Percentiles rank a stretch among this genome's conserved stretches.
Conservation (phyloP, 129 eudicot species). For the Dittrichia graveolens region DNA sequence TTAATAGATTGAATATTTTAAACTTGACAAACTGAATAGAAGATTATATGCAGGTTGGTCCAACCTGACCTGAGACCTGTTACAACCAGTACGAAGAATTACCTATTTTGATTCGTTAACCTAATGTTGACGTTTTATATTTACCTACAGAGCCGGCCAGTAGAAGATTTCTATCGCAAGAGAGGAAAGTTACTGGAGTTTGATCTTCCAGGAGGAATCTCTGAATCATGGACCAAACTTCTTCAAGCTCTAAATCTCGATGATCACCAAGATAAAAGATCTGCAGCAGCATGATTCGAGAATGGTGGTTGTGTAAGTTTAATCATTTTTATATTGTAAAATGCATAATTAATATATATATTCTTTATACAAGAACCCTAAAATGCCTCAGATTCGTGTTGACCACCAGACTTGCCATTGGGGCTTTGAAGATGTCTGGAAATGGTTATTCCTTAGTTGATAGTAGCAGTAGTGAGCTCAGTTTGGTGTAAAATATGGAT, state of each 20-base stretch:
- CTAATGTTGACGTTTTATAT: background rate
- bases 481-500: slow-evolving; percentile 30
- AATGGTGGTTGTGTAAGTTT: slow-evolving; percentile 21
- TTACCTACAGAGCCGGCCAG: slow-evolving; percentile 63
- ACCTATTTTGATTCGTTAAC: background rate
- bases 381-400: slow-evolving; percentile 10
- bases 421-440: slow-evolving; percentile 24
- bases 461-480: slow-evolving; percentile 6
- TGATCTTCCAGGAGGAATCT: slow-evolving; percentile 92
- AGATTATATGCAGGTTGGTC: background rate
- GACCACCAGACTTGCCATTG: slow-evolving; percentile 26
- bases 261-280: slow-evolving; percentile 49
- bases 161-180: slow-evolving; percentile 71
- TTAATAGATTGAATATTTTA: background rate
- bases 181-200: slow-evolving; percentile 81
- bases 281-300: slow-evolving; percentile 69
- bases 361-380: slow-evolving; percentile 35
- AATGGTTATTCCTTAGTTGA: slow-evolving; percentile 21
- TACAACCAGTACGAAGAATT: background rate
- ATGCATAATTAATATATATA: slow-evolving; percentile 33
- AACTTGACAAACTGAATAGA: background rate
- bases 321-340: slow-evolving; percentile 49
- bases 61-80: background rate
- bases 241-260: slow-evolving; percentile 71
- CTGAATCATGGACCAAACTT: slow-evolving; percentile 84